Base-by-base conservation (phyloP, 371 early-diverging fungal genomes). In the Mortierella sp. region DNA sequence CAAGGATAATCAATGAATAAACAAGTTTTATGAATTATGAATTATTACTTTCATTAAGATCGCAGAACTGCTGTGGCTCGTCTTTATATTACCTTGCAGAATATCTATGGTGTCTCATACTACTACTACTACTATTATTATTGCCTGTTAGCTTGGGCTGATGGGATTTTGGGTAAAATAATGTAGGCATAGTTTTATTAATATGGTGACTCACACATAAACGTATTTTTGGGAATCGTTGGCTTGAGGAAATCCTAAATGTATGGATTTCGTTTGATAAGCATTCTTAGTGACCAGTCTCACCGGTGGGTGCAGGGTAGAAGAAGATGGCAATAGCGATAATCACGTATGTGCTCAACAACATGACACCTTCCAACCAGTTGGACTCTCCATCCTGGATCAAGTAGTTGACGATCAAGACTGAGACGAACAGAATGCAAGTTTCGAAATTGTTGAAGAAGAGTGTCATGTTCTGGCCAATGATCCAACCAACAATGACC, bases 401-500 rank as follows among this genome's bases (percentile, higher is more conserved):
- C 28, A 95, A 73, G 79, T 95, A 94, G 78, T 94, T 95, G 65
- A 92, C 94, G 72, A 96, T 92, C 66, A 96, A 87, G 28, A 97
- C 95, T 1, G 96, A 87, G 60, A 96, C 89, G 84, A 97, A 95
- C 71, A 96, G 73, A 10, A 96, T 91, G 20, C 91, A 91, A 6
- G 96, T 95, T 78, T 96, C 96, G 75, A 95, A 96, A 2, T 90
- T 88, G 70, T 93, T 88, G 70, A 98, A 98, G 77, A 88, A 93
- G 26, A 97, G 81, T n/a, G 93, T 92, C 90, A 97, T 90, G 5
- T 91, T 91, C 64, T 91, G 86, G 60, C 84, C 77, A 69, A 96
- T 92, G 64, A 93, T 90, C 97, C 97, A 98, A 3, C 97, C 97
- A 43, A 94, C 84, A 51, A 97, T 88, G 62, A 96, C 96, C 83